phyloP scores from a whole-genome alignment of 176 grass and related monocot genomes.

The Aechmea fasciata region DNA sequence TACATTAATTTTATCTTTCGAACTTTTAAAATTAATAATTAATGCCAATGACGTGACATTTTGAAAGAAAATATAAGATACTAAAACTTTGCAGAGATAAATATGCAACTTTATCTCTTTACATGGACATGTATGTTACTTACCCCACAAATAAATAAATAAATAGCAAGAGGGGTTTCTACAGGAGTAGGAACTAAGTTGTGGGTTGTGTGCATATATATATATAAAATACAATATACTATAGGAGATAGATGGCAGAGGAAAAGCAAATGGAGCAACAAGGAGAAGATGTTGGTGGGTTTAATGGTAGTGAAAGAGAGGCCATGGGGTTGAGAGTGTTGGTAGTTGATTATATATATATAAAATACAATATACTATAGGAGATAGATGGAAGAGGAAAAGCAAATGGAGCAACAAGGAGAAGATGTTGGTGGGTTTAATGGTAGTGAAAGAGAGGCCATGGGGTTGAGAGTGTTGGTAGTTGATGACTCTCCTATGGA shows the following conservation, averaged over 20 bases:
- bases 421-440: neutral
- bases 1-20: no score
- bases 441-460: neutral
- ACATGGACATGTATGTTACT: no score
- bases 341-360: conserved; percentile 37
- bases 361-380: neutral
- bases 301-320: neutral
- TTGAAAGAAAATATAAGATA: neutral
- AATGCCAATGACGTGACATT: no score
- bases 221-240: neutral
- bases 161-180: neutral
- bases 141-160: neutral
- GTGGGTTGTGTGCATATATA: neutral
- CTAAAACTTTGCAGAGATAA: neutral
- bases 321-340: conserved; percentile 28
- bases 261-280: conserved; percentile 5
- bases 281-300: neutral
- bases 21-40: no score
- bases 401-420: conserved; percentile 3
- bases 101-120: no score
- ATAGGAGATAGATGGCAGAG: neutral
- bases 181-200: neutral
- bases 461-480: conserved; percentile 38
- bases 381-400: neutral
- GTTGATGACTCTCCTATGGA: conserved; percentile 87